Evolutionary conservation across 306 rosid species (phyloP), one percentile per base, ranked within the genome.

Genomic region (Carpinus fangiana): DNA sequence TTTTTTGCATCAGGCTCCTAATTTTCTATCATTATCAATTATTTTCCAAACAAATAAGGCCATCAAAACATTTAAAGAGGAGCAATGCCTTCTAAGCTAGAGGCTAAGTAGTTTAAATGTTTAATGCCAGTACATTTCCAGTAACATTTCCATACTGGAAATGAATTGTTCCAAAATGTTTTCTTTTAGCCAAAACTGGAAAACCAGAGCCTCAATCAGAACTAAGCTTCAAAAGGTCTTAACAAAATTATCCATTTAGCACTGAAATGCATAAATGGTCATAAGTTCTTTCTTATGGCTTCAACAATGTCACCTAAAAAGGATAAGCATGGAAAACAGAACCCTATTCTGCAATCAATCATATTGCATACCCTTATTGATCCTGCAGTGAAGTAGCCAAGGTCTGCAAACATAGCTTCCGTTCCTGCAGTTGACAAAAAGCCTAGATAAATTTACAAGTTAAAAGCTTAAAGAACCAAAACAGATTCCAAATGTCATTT

Each of bases 391-490:
- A 86, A 90, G 83, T 90, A 86, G 53, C 97, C 98, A 75, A 90
- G 91, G 87, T 93, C 93, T n/a, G 86, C 76, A 90, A 91, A 88
- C 92, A 93, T 83, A 57, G 94, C 91, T 80, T 91, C 95, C 71
- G 89, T 88, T 81, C 97, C 97, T 93, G 90, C 78, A 87, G 73
- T 79, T 56, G 69, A 73, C 84, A 75, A 84, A 78, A 84, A 70
- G 53, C 13, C 79, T 70, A 70, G 74, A 82, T 73, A 76, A 74
- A 71, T 78, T 70, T 51, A 76, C 48, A 70, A 77, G 38, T 51
- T 45, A 68, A 78, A 73, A 76, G 65, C 69, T 65, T 64, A 41
- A 59, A 3, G 71, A 68, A 74, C 77, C 74, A 67, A 71, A 79
- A 67, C 50, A 80, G n/a, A 68, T 38, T 21, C 73, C 72, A 36